These are phyloP conservation scores for Magnolia changhungtana DNA, from an alignment of 164 flowering plant species.

Conservation along the genomic window DNA sequence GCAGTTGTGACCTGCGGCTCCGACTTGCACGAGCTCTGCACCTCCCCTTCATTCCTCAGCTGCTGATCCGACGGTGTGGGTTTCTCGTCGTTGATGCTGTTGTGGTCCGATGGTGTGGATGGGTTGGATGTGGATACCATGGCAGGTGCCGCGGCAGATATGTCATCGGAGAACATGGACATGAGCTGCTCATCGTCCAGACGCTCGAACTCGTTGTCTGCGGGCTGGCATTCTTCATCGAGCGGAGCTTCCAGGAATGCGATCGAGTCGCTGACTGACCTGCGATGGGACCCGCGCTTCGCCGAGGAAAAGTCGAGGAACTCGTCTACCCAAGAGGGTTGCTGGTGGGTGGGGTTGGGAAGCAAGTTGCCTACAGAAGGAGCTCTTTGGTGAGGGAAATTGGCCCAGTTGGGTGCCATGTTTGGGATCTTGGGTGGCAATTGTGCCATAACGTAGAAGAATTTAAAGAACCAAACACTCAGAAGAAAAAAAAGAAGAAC, in stretches of 20 bases:
- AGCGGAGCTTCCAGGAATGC: slow-evolving; percentile 50
- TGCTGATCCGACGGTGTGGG: slow-evolving; percentile 17
- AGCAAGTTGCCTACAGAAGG: slow-evolving; percentile 24
- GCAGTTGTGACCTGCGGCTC: slow-evolving; percentile 16
- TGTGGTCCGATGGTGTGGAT: slow-evolving; percentile 63
- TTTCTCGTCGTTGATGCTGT: slow-evolving; percentile 49
- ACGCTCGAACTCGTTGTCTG: slow-evolving; percentile 34
- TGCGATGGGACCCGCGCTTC: slow-evolving; percentile 47
- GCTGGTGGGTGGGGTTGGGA: slow-evolving; percentile 14
- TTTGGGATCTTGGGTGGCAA: slow-evolving; percentile 81
- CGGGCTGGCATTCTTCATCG: slow-evolving; percentile 25
- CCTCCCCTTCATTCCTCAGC: slow-evolving; percentile 45
- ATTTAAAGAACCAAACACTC: background rate
- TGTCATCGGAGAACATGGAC: slow-evolving; percentile 65
- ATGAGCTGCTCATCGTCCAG: slow-evolving; percentile 70
- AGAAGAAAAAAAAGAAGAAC: background rate
- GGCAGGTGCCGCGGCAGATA: slow-evolving; percentile 19
- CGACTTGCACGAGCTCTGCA: slow-evolving; percentile 34
- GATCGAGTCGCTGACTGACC: slow-evolving; percentile 61
- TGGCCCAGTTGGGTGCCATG: slow-evolving; percentile 55
- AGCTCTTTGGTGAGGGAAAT: slow-evolving; percentile 42
- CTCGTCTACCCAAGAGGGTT: slow-evolving; percentile 67
- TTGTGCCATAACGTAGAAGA: slow-evolving; percentile 51
- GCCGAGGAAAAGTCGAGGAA: slow-evolving; percentile 79
- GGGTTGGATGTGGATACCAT: slow-evolving; percentile 39